These are phyloP conservation scores for Eurotiales sp. DNA, from an alignment of 2,329 filamentous ascomycete genomes.

Conservation along the genomic window DNA sequence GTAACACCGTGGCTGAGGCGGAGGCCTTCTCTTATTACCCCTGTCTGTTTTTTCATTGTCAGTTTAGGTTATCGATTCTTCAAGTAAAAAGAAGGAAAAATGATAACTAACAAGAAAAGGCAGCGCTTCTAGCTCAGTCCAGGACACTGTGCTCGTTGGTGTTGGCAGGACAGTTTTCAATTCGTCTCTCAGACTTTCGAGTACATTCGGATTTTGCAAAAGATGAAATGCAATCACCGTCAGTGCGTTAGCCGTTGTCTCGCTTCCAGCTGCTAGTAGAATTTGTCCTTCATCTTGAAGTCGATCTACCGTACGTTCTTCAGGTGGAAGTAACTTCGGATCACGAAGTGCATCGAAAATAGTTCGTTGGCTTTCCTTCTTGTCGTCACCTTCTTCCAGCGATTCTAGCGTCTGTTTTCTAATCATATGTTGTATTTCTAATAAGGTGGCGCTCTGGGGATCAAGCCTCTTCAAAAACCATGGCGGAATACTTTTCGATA, in stretches of 20 bases:
- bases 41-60: neutral
- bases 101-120: slow-evolving; percentile 31
- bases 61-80: neutral
- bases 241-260: slow-evolving; percentile 32
- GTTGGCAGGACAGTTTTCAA: slow-evolving; percentile 26
- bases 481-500: slow-evolving; percentile 1
- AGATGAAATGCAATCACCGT: slow-evolving; percentile 31
- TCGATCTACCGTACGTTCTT: slow-evolving; percentile 34
- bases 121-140: slow-evolving; percentile 35
- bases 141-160: slow-evolving; percentile 20
- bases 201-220: slow-evolving; percentile 17
- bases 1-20: slow-evolving; percentile 28
- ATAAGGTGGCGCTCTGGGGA: neutral
- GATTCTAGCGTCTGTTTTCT: slow-evolving; percentile 5
- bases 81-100: neutral
- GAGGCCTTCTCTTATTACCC: slow-evolving; percentile 31
- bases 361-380: slow-evolving; percentile 4
- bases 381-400: neutral
- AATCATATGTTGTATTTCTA: slow-evolving; percentile 13
- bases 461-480: slow-evolving; percentile 11
- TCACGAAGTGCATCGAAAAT: slow-evolving; percentile 32
- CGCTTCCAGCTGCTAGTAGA: slow-evolving; percentile 32
- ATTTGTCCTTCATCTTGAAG: slow-evolving; percentile 30
- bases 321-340: slow-evolving; percentile 27
- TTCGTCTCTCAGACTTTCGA: slow-evolving; percentile 24